Conservation (phyloP, 2,329 filamentous ascomycete genomes). For the Thielaviopsis populi region DNA sequence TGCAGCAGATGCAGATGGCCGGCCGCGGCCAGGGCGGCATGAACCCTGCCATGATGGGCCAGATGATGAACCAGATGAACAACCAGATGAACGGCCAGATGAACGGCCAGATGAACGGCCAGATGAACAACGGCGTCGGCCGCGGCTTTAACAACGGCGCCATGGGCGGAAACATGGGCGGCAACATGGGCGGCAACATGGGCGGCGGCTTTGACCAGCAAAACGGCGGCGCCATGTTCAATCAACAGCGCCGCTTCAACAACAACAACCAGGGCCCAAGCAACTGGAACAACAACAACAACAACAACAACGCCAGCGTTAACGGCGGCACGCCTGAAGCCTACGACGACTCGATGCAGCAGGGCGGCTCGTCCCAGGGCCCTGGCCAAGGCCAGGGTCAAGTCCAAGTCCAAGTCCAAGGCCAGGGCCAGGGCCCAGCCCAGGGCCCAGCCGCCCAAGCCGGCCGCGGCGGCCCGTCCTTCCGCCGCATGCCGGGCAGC, state of each 20-base stretch:
- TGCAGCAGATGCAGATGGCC: constrained; percentile 57
- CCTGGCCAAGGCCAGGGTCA: constrained; percentile 23
- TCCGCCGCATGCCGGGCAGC: constrained; percentile 24
- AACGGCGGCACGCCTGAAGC: constrained; percentile 18
- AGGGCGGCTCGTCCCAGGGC: constrained; percentile 33
- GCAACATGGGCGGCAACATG: constrained; percentile 19
- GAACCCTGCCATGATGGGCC: constrained; percentile 34
- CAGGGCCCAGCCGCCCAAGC: too few relatives aligned
- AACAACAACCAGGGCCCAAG: constrained; percentile 14
- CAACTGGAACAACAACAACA: constrained; percentile 20
- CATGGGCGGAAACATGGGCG: constrained; percentile 18
- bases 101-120: constrained; percentile 27
- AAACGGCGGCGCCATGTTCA: constrained; percentile 11
- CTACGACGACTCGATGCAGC: constrained; percentile 22
- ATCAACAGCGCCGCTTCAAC: constrained; percentile 16
- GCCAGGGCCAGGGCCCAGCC: constrained; percentile 20
- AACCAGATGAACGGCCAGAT: constrained; percentile 40
- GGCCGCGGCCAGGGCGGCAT: constrained; percentile 25
- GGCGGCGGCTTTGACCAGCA: constrained; percentile 6
- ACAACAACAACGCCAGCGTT: constrained; percentile 20
- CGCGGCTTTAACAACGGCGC: constrained; percentile 2
- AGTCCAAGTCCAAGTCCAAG: constrained; percentile 18
- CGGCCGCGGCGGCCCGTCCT: constrained; percentile 20
- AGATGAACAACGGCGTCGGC: constrained; percentile 19
- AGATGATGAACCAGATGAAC: constrained; percentile 27